Base-by-base conservation (phyloP, 2,329 filamentous ascomycete genomes). In the Didymella glomerata region DNA sequence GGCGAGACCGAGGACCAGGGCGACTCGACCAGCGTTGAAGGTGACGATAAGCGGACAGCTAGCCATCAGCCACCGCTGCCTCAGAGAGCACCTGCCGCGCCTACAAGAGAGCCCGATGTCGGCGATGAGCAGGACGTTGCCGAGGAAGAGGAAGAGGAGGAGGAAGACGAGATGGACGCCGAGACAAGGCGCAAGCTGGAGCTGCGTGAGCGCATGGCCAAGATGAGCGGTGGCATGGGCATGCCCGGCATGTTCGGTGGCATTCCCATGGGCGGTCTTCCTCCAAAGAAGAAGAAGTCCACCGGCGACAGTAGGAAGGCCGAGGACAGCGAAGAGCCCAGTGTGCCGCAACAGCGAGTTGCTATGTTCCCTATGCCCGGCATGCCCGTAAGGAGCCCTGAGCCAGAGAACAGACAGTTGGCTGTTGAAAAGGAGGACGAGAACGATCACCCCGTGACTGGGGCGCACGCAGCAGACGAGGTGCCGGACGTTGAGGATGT, bases 151-250 rank as follows among this genome's bases (percentile, higher is more conserved):
- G 65, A 65, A 6, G 86, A 85, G 11, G 89, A 89, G n/a, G 90
- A 90, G 20, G 90, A 92, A 47, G 91, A 93, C 27, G 92, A 96
- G 16, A 82, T 96, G 50, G 93, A 98, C 70, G 92, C 93, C 1
- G 95, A 99, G 76, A 84, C 92, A 22, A 88, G 87, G 66, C 89
- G 93, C 51, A 91, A 90, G 74, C 88, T 97, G 78, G 94, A 97
- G 75, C 83, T 99, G 30, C 88, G 95, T 60, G 93, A 95, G 62
- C 88, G 95, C 68, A 99, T 99, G 92, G 95, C 95, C 45, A 97
- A 97, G 80, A 95, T 99, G 90, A 96, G 94, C 67, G 94, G 94
- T 54, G 94, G 94, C 41, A 97, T 97, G 92, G 92, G 92, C 46
- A 96, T 98, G 90, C 88, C 92, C 74, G 92, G 92, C 69, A 95